A percentile compares a stretch with the other conserved stretches of the same genome.
These are phyloP conservation scores for Hordeum marinum DNA, from an alignment of 176 grass and related monocot species.

Conservation along the genomic window DNA sequence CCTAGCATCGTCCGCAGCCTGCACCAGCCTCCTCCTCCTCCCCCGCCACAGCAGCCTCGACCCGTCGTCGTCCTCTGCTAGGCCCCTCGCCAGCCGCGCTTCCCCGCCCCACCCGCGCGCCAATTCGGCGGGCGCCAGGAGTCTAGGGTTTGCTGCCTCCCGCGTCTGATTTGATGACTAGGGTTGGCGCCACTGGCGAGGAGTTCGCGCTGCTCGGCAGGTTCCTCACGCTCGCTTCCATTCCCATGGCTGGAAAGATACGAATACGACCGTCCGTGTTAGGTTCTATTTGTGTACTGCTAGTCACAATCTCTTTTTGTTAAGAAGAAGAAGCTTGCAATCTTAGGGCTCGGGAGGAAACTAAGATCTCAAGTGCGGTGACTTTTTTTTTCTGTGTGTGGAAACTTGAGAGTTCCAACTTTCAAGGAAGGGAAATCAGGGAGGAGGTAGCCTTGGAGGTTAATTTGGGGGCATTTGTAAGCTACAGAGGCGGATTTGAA, in stretches of 20 bases:
- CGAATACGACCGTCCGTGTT: conserved; percentile 34
- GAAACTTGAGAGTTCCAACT: background rate
- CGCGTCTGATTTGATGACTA: conserved; percentile 11
- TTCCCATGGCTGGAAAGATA: conserved; percentile 30
- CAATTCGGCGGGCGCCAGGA: conserved; percentile 7
- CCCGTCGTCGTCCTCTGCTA: background rate
- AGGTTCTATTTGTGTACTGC: background rate
- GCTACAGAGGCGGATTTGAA: background rate
- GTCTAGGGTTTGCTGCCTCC: background rate
- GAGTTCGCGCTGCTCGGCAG: conserved; percentile 15
- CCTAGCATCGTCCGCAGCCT: background rate
- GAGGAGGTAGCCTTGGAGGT: background rate
- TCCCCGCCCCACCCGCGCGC: background rate
- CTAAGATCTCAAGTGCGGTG: conserved; percentile 20
- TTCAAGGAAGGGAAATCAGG: background rate
- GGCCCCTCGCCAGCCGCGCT: background rate
- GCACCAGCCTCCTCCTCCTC: conserved; percentile 2
- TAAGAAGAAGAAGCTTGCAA: conserved; percentile 40
- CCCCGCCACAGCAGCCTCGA: background rate
- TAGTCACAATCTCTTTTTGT: background rate
- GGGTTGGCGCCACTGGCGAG: conserved; percentile 10
- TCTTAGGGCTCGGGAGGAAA: conserved; percentile 18
- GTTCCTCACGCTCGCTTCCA: conserved; percentile 21
- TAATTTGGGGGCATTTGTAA: conserved; percentile 11
- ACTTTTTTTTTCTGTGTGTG: background rate